Evolutionary conservation across 2,329 filamentous ascomycete genomes (phyloP), one percentile per base, ranked within the genome.

Genomic region (Cytospora schulzeri): DNA sequence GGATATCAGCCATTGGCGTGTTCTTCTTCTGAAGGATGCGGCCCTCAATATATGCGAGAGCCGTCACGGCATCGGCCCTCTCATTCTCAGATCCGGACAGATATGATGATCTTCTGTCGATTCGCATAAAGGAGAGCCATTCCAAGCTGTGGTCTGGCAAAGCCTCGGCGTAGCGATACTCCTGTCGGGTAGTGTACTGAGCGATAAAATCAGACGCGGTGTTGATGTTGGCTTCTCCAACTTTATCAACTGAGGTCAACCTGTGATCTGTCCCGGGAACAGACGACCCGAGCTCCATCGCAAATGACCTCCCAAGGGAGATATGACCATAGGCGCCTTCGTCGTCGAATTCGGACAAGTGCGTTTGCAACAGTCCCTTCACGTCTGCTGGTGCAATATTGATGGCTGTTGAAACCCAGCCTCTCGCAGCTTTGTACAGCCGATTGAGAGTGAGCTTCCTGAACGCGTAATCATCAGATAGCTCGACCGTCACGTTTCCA

Each of bases 191-290:
- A 4, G 94, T 98, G 75, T 99, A 99, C 73, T 99, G 94, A 1
- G 95, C 93, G 73, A 99, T 88, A 71, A 99, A 97, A 74, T 98
- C 94, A 2, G 95, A 98, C 0, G 92, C 93, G 14, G 93, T 93
- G 74, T 98, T 97, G 74, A 97, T 89, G 67, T 87, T 87, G 61
- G 87, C 86, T 56, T 89, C 87, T 22, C 90, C 88, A 68, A 91
- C 85, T 41, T 84, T 85, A 69, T 96, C 91, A 57, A 99, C 88
- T 8, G 92, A 93, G 70, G 86, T 88, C 51, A 99, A 83, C 68
- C 92, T 87, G 72, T 96, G 92, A 74, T 99, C 94, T 12, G 90
- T 93, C 6, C 85, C 83, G 6, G 96, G 94, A 63, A 99, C 92
- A 19, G 90, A 81, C 11, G 92, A 91, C 4, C 95, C 95, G 81